A percentile compares a stretch with the other conserved stretches of the same genome.
Evolutionary conservation across 495 filamentous ascomycete species (phyloP).

Genomic region (Tuber borchii): DNA sequence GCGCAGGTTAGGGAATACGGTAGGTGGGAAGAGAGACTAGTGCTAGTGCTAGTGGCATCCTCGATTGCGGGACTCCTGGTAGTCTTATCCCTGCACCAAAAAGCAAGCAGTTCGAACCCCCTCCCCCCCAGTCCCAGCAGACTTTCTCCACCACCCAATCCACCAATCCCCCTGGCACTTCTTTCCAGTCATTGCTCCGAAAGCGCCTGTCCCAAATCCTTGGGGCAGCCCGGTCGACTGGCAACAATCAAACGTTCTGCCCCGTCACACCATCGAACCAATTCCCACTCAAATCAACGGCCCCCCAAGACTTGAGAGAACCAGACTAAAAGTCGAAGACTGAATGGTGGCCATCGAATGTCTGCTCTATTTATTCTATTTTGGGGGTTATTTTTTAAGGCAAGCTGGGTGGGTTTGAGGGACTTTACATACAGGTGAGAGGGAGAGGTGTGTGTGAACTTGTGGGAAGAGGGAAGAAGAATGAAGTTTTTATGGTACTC

Average conservation of each 20-base stretch:
- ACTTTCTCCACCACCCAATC: slow-evolving; percentile 26
- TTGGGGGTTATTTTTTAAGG: slow-evolving; percentile 16
- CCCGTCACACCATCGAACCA: slow-evolving; percentile 33
- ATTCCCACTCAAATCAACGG: slow-evolving; percentile 18
- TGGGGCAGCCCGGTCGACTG: slow-evolving; percentile 39
- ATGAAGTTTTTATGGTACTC: slow-evolving; percentile 3
- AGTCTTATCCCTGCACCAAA: slow-evolving; percentile 37
- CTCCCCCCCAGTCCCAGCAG: slow-evolving; percentile 33
- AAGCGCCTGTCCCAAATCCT: slow-evolving; percentile 38
- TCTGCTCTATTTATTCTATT: neutral
- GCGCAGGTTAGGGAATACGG: slow-evolving; percentile 20
- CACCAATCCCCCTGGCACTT: slow-evolving; percentile 34
- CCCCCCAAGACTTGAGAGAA: slow-evolving; percentile 30
- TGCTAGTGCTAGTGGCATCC: slow-evolving; percentile 35
- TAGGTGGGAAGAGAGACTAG: slow-evolving; percentile 23
- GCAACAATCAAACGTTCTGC: slow-evolving; percentile 37
- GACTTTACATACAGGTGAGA: slow-evolving; percentile 22
- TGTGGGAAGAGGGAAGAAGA: slow-evolving; percentile 29
- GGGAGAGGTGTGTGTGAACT: slow-evolving; percentile 22
- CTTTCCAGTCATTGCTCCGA: slow-evolving; percentile 36
- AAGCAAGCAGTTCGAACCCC: slow-evolving; percentile 33
- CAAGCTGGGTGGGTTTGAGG: slow-evolving; percentile 25
- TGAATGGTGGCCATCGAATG: slow-evolving; percentile 13
- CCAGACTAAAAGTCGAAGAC: slow-evolving; percentile 7
- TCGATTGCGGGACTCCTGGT: slow-evolving; percentile 39